phyloP scores from a whole-genome alignment of 108 stramenopile species.

The Cyclotella kingstonii region DNA sequence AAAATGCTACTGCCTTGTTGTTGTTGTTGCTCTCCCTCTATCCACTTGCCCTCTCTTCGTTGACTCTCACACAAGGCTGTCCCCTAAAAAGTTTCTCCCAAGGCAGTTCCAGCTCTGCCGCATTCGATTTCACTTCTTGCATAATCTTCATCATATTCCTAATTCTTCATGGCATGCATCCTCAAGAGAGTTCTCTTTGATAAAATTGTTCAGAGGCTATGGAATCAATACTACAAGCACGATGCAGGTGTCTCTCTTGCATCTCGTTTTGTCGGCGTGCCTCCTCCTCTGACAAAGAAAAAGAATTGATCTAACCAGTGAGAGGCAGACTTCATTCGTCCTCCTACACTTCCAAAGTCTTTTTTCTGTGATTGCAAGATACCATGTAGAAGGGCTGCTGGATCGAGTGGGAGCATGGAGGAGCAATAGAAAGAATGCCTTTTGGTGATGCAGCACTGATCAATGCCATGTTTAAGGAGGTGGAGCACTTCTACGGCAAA shows the following conservation, averaged over 20 bases:
- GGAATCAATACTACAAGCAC: slow-evolving; percentile 70
- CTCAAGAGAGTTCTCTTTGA: slow-evolving; percentile 56
- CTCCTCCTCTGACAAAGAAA: slow-evolving; percentile 20
- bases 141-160: slow-evolving; percentile 60
- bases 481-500: slow-evolving; percentile 80
- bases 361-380: slow-evolving; percentile 57
- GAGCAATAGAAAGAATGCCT: slow-evolving; percentile 51
- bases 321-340: slow-evolving; percentile 73
- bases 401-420: slow-evolving; percentile 73
- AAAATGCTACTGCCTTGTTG: slow-evolving; percentile 14
- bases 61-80: slow-evolving; percentile 73
- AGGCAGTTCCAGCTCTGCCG: slow-evolving; percentile 55
- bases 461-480: slow-evolving; percentile 62
- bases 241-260: slow-evolving; percentile 41
- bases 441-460: slow-evolving; percentile 58
- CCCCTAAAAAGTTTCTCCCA: slow-evolving; percentile 73
- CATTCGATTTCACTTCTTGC: slow-evolving; percentile 45
- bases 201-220: slow-evolving; percentile 83
- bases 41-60: slow-evolving; percentile 55
- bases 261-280: slow-evolving; percentile 23
- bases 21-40: no score
- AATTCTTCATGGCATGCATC: slow-evolving; percentile 54
- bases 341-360: slow-evolving; percentile 67
- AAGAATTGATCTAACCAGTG: slow-evolving; percentile 39
- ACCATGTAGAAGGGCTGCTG: slow-evolving; percentile 73